Conservation (phyloP, 352 stramenopile species). For the Aphanomyces cochlioides region DNA sequence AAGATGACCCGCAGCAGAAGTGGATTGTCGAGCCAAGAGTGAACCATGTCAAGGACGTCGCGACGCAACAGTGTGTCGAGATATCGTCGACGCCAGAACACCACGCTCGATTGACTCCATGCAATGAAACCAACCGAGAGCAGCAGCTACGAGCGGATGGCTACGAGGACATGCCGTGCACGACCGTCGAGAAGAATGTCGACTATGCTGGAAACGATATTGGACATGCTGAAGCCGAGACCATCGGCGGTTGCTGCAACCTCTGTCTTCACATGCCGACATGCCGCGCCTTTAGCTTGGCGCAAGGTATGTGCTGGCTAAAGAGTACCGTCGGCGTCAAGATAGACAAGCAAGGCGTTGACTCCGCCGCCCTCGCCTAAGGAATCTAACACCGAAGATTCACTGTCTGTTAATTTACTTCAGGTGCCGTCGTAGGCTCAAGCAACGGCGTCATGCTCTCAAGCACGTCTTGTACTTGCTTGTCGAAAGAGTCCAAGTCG, state of each 20-base stretch:
- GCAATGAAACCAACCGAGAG: neutral
- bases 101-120: neutral
- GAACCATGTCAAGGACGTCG: neutral
- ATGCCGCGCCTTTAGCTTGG: slow-evolving; percentile 6
- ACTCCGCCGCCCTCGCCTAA: neutral
- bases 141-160: neutral
- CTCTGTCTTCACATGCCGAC: neutral
- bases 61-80: neutral
- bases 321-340: neutral
- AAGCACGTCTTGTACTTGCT: no score
- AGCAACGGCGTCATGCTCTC: no score
- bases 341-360: neutral
- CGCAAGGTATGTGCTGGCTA: neutral
- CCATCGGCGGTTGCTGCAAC: neutral
- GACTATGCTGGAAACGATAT: slow-evolving; percentile 8
- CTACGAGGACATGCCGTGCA: no score
- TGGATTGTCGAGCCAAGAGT: neutral
- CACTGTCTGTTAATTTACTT: neutral
- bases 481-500: no score
- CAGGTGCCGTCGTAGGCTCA: no score
- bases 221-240: neutral
- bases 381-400: neutral
- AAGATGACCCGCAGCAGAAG: neutral
- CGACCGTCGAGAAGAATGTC: neutral
- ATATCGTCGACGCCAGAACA: neutral